These are phyloP conservation scores for Candida vartiovaarae DNA, from an alignment of 805 yeast genomes.

Conservation along the genomic window DNA sequence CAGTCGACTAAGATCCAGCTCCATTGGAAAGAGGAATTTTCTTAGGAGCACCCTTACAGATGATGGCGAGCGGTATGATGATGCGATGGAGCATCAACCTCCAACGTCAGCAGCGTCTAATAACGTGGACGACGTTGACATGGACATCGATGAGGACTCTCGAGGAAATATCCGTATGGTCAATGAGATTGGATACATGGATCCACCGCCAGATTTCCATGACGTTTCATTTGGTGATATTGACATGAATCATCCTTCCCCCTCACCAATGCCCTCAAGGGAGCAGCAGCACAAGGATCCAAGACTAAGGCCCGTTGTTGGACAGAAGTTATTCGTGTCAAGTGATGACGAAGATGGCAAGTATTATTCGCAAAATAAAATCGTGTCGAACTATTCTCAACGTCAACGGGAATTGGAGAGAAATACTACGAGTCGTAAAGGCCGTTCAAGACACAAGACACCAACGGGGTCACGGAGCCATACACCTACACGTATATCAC, in stretches of 20 bases:
- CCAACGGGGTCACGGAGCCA: too few species aligned
- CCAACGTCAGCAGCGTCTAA: background rate
- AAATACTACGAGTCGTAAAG: conserved; percentile 10
- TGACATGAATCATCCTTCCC: background rate
- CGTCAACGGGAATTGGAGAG: conserved; percentile 15
- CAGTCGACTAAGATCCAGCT: background rate
- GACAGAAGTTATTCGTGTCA: conserved; percentile 15
- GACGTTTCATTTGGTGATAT: background rate
- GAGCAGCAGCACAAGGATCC: background rate
- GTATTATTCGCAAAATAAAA: background rate
- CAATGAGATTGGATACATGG: conserved; percentile 2
- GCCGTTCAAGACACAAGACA: conserved; percentile 5
- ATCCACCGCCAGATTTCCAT: background rate
- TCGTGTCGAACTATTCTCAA: conserved; percentile 8
- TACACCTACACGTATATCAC: conserved; percentile 1
- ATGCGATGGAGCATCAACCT: conserved; percentile 17
- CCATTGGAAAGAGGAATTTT: background rate
- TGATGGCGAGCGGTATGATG: conserved; percentile 19
- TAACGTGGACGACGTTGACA: conserved; percentile 14
- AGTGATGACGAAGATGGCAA: conserved; percentile 8
- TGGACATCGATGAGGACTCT: conserved; percentile 26
- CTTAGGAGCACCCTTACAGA: background rate
- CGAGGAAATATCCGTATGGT: conserved; percentile 13
- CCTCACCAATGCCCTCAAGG: background rate
- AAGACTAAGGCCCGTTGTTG: conserved; percentile 4